Evolutionary conservation across 2,329 filamentous ascomycete genomes (phyloP), one percentile per base, ranked within the genome.

Genomic region (Phaeoacremonium minimum): DNA sequence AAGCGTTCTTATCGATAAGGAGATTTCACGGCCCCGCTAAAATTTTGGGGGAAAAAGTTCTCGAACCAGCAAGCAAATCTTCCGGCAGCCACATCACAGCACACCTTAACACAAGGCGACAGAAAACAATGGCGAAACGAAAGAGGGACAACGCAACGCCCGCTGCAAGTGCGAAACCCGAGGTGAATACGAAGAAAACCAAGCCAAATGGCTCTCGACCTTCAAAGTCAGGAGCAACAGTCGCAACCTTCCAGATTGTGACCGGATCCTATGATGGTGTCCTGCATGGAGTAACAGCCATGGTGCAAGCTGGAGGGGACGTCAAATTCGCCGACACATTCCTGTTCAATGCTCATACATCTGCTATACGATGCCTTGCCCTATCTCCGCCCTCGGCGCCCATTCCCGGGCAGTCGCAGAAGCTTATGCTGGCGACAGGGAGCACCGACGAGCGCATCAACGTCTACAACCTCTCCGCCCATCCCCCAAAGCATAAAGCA

Each of bases 391-490:
- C 85, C 1, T 86, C 87, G 11, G 75, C 73, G 14, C 68, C 73
- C 2, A 55, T 67, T 38, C 71, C 67, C 11, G 77, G 71, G 46
- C 82, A 84, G 60, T 64, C 68, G n/a, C 84, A 87, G 56, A 95
- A 93, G 57, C 76, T 95, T 33, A 83, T 93, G 48, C 78, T 98
- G 33, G 93, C 93, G 11, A 95, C 86, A 8, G 93, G 93, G 48
- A 85, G 86, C 60, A 94, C 87, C 16, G 93, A 98, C 62, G 89
- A 96, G 64, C 81, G 88, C 44, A 87, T 98, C 66, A 96, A 98
- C 57, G 75, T 98, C 37, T 98, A 95, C 71, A 88, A 83, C 42
- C 70, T 98, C 37, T 95, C 90, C 11, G 80, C 74, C 17, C 78
- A 80, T 48, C 78, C 78, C 36, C 80, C 75, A 40, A 73, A 59